Evolutionary conservation across 306 rosid genomes (phyloP).

Genomic region (Herpetospermum pedunculosum): DNA sequence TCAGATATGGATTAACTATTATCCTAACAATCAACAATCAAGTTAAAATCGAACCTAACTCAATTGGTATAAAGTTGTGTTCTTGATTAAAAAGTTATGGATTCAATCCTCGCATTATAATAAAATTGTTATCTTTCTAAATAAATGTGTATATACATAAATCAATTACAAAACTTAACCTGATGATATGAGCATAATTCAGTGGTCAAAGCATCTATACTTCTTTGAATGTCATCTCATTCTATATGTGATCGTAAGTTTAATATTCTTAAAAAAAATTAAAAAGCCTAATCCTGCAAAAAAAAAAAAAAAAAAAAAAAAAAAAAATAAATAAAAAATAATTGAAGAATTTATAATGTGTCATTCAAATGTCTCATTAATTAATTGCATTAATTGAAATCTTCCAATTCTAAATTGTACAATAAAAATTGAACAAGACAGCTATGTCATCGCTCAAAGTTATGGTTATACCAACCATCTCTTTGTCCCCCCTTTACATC

Average conservation of each 20-base stretch:
- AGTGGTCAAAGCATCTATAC: no score
- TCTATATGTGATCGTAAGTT: background rate
- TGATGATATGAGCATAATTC: background rate
- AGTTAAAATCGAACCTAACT: no score
- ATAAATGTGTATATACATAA: no score
- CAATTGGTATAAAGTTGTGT: no score
- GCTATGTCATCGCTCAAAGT: background rate
- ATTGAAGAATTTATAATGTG: background rate
- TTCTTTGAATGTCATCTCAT: no score
- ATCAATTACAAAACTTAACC: background rate
- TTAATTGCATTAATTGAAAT: background rate
- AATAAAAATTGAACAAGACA: background rate
- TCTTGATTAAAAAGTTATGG: no score
- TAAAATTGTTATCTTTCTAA: no score
- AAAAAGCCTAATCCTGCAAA: no score
- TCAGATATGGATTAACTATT: background rate
- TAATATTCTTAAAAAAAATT: no score
- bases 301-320: no score
- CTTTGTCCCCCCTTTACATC: background rate
- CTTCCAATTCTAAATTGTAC: background rate
- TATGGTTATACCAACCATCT: constrained; percentile 5
- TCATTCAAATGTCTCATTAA: background rate
- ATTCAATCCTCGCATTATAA: no score
- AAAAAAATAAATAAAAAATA: no score
- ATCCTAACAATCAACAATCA: background rate